Evolutionary conservation across 1,284 basidiomycete genomes (phyloP).

Genomic region (Rhodotorula mucilaginosa): DNA sequence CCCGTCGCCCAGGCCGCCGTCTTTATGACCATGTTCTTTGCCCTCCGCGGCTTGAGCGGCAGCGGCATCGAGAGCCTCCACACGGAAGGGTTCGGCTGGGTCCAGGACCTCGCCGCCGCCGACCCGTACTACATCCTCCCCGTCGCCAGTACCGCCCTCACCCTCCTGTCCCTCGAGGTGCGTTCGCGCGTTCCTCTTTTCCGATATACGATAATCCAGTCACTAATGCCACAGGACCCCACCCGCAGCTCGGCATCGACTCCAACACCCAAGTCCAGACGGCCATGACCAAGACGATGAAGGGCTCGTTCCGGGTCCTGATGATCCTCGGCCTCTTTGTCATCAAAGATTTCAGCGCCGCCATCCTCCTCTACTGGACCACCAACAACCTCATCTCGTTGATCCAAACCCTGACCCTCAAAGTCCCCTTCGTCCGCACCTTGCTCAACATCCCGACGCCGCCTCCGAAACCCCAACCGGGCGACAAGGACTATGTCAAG

Average conservation of each 20-base stretch:
- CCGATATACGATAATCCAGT: no score
- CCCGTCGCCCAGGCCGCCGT: slow-evolving; percentile 74
- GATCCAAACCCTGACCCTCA: slow-evolving; percentile 56
- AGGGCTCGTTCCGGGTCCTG: slow-evolving; percentile 68
- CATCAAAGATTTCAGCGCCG: slow-evolving; percentile 55
- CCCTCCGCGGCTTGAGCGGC: slow-evolving; percentile 67
- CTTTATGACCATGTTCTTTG: slow-evolving; percentile 83
- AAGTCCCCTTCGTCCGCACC: slow-evolving; percentile 55
- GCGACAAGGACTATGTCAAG: slow-evolving; percentile 32
- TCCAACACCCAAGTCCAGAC: slow-evolving; percentile 58
- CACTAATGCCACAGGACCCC: slow-evolving; percentile 10
- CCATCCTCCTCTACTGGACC: slow-evolving; percentile 62
- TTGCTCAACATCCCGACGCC: slow-evolving; percentile 56
- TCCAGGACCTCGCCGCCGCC: slow-evolving; percentile 72
- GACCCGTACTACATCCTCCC: slow-evolving; percentile 82
- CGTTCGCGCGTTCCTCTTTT: slow-evolving; percentile 44
- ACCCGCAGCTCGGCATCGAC: slow-evolving; percentile 60
- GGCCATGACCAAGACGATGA: slow-evolving; percentile 61
- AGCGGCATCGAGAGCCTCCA: slow-evolving; percentile 70
- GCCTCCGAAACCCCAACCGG: slow-evolving; percentile 44
- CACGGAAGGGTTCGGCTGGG: slow-evolving; percentile 71
- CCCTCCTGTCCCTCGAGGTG: slow-evolving; percentile 71
- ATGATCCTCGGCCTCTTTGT: slow-evolving; percentile 62
- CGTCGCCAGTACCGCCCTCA: slow-evolving; percentile 60
- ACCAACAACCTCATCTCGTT: slow-evolving; percentile 57